These are phyloP conservation scores for Mycena olivaceomarginata DNA, from an alignment of 768 basidiomycete species.

Conservation along the genomic window DNA sequence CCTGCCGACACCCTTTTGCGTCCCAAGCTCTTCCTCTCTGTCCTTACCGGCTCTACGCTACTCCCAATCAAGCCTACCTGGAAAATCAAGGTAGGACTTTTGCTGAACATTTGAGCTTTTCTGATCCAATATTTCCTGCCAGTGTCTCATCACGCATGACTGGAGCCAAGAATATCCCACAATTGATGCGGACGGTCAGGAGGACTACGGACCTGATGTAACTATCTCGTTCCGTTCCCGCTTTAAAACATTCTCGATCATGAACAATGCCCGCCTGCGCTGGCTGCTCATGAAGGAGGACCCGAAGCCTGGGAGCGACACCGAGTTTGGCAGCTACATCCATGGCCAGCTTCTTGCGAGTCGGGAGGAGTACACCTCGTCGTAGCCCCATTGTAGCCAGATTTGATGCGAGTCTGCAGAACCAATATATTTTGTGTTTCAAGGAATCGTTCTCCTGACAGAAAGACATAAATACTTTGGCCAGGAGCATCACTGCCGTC, in stretches of 20 bases:
- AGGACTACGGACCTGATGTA: constrained; percentile 9
- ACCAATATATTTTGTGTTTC: neutral
- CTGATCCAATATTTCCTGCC: neutral
- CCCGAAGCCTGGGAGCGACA: neutral
- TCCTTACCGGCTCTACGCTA: constrained; percentile 12
- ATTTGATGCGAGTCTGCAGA: neutral
- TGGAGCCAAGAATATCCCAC: constrained; percentile 5
- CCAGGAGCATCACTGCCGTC: too few species aligned
- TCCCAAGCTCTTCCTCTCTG: constrained; percentile 7
- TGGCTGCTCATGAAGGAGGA: neutral
- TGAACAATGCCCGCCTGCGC: constrained; percentile 14
- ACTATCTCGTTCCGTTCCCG: constrained; percentile 7
- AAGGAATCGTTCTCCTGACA: neutral
- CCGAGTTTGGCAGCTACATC: neutral
- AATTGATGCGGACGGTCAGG: constrained; percentile 5
- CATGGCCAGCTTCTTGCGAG: constrained; percentile 10
- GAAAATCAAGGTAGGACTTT: neutral
- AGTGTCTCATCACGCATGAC: constrained; percentile 16
- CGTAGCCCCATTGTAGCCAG: neutral
- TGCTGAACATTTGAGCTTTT: too few species aligned
- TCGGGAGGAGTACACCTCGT: neutral
- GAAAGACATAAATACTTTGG: too few species aligned
- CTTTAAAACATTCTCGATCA: constrained; percentile 19
- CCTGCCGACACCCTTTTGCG: neutral
- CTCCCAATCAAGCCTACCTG: constrained; percentile 3